Evolutionary conservation across 2,329 filamentous ascomycete genomes (phyloP), one percentile per base, ranked within the genome.

Genomic region (Teratosphaeria zuluensis): DNA sequence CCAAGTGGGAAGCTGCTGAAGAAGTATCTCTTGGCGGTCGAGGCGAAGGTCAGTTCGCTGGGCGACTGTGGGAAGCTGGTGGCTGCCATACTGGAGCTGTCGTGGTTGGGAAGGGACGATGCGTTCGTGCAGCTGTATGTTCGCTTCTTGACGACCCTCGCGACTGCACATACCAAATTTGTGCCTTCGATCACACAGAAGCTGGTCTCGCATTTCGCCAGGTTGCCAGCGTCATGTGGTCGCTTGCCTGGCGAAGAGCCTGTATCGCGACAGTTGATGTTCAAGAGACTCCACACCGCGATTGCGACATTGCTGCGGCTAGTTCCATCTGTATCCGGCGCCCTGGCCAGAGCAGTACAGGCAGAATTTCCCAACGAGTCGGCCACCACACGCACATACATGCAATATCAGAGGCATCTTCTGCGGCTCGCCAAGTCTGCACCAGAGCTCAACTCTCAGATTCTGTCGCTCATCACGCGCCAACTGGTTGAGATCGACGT

Each of bases 401-500:
- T 92, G 65, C 84, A 86, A n/a, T 99, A 95, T 69, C 87, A 96
- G 59, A 82, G 87, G 66, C 96, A 97, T 70, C 77, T 97, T 9
- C 77, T 97, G 30, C 83, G 81, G 59, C 78, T 97, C 35, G 85
- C 88, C 56, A 80, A 84, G 54, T 96, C 96, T 69, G 84, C 88
- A 1, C 86, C 90, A 0, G 86, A 89, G 60, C 76, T 96, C 38
- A 86, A 87, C 61, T 84, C 87, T 7, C 89, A 95, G 61, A 85
- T 97, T 28, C 81, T 96, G 63, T 86, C 90, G 58, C 77, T 95
- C 12, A 87, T 97, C 54, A 87, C 91, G 51, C 88, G 92, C 65
- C 86, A 89, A 62, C 80, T 97, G 7, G 90, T 97, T 68, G 94
- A 94, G 74, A 89, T 97, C 59, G 94, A 99, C 70, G 90, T 95